A percentile compares a stretch with the other conserved stretches of the same genome.
Evolutionary conservation across 1,139 yeast species (phyloP).

Genomic region (Suhomyces ambrosiae): DNA sequence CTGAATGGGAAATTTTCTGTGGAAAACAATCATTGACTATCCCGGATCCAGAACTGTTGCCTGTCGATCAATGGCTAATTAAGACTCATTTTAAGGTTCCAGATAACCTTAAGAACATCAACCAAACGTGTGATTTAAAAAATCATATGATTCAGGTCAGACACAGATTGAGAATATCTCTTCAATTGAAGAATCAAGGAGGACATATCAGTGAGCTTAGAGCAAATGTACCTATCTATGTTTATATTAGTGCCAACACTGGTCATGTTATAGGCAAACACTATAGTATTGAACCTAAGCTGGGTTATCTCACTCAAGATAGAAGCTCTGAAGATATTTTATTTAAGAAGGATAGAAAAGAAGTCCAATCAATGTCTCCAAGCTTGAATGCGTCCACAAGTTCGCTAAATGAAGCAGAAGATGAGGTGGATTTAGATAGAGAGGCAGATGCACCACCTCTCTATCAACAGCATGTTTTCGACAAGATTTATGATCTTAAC

Average conservation of each 20-base stretch:
- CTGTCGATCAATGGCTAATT: slow-evolving; percentile 54
- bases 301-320: slow-evolving; percentile 48
- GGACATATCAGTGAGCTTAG: slow-evolving; percentile 70
- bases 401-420: slow-evolving; percentile 18
- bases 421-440: slow-evolving; percentile 31
- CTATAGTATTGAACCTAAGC: slow-evolving; percentile 51
- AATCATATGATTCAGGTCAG: slow-evolving; percentile 55
- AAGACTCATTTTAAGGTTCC: slow-evolving; percentile 55
- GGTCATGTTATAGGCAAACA: slow-evolving; percentile 55
- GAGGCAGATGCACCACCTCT: slow-evolving; percentile 45
- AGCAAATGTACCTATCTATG: slow-evolving; percentile 63
- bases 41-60: slow-evolving; percentile 30
- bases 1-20: slow-evolving; percentile 43
- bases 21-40: slow-evolving; percentile 33
- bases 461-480: slow-evolving; percentile 41
- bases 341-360: slow-evolving; percentile 30
- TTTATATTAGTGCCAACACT: slow-evolving; percentile 57
- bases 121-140: slow-evolving; percentile 59
- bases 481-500: slow-evolving; percentile 39
- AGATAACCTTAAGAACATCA: slow-evolving; percentile 48
- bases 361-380: slow-evolving; percentile 10
- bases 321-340: slow-evolving; percentile 38
- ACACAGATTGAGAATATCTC: slow-evolving; percentile 60
- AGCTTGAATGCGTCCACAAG: slow-evolving; percentile 6
- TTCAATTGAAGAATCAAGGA: slow-evolving; percentile 58